Percentiles rank a stretch among this genome's conserved stretches.
Conservation (phyloP, 306 rosid genomes). For the Abrus precatorius region DNA sequence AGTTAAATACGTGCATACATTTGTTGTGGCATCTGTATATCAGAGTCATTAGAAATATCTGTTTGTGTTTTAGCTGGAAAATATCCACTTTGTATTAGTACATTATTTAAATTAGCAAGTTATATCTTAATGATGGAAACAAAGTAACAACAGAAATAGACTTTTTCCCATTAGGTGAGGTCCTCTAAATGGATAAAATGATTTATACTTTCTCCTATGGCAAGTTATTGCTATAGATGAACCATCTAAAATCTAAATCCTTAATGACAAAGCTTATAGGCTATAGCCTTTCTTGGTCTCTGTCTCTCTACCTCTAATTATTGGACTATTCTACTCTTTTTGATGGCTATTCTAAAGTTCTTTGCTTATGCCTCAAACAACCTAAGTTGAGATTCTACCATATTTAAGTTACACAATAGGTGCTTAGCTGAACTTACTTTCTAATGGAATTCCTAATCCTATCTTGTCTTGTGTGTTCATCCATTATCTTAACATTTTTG, state of each 20-base stretch:
- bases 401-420: background rate
- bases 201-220: background rate
- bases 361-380: too few relatives aligned
- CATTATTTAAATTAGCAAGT: background rate
- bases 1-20: background rate
- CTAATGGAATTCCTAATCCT: background rate
- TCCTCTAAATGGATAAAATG: background rate
- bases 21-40: slow-evolving; percentile 24
- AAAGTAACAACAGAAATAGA: background rate
- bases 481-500: background rate
- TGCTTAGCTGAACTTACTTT: background rate
- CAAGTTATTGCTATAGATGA: background rate
- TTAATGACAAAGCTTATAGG: background rate
- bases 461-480: background rate
- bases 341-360: too few relatives aligned
- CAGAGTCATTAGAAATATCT: slow-evolving; percentile 31
- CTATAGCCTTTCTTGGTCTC: background rate
- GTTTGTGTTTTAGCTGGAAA: slow-evolving; percentile 15
- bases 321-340: background rate
- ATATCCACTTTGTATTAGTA: background rate
- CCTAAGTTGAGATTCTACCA: background rate
- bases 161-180: background rate
- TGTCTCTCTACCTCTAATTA: slow-evolving; percentile 16
- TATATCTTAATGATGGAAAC: background rate
- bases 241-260: background rate